These are phyloP conservation scores for Suillus placidus DNA, from an alignment of 768 basidiomycete species.

Conservation along the genomic window DNA sequence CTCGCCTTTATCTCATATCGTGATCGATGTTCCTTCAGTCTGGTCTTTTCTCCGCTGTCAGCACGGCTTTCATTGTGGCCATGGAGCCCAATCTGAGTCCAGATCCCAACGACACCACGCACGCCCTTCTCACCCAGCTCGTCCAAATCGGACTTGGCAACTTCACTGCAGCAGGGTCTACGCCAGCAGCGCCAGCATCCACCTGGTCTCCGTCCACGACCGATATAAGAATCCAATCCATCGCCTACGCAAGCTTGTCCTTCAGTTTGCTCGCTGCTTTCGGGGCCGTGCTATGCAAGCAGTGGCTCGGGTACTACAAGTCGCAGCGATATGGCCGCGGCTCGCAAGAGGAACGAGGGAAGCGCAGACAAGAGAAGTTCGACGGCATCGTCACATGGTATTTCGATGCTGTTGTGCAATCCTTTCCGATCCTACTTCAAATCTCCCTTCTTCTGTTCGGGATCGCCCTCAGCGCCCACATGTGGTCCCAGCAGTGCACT, in stretches of 20 bases:
- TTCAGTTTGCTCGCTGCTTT: slow-evolving; percentile 16
- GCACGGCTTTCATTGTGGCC: slow-evolving; percentile 14
- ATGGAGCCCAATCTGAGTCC: slow-evolving; percentile 15
- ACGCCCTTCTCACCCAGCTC: slow-evolving; percentile 14
- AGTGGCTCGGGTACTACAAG: slow-evolving; percentile 16
- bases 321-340: background rate
- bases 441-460: slow-evolving; percentile 17
- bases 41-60: slow-evolving; percentile 18
- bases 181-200: background rate
- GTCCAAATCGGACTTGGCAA: slow-evolving; percentile 10
- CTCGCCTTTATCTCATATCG: background rate
- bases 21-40: background rate
- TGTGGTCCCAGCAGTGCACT: background rate
- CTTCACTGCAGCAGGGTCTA: slow-evolving; percentile 9
- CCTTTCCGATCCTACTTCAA: slow-evolving; percentile 16
- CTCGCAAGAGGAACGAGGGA: slow-evolving; percentile 10
- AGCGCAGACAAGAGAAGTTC: slow-evolving; percentile 10
- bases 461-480: slow-evolving; percentile 10
- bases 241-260: slow-evolving; percentile 17
- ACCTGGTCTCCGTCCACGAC: background rate
- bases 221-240: slow-evolving; percentile 2
- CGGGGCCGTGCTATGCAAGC: slow-evolving; percentile 19
- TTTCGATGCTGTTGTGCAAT: slow-evolving; percentile 14
- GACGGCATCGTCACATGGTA: slow-evolving; percentile 16
- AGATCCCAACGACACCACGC: slow-evolving; percentile 14